Evolutionary conservation across 305 asterid species (phyloP), one percentile per base, ranked within the genome.

Genomic region (Fraxinus angustifolia): DNA sequence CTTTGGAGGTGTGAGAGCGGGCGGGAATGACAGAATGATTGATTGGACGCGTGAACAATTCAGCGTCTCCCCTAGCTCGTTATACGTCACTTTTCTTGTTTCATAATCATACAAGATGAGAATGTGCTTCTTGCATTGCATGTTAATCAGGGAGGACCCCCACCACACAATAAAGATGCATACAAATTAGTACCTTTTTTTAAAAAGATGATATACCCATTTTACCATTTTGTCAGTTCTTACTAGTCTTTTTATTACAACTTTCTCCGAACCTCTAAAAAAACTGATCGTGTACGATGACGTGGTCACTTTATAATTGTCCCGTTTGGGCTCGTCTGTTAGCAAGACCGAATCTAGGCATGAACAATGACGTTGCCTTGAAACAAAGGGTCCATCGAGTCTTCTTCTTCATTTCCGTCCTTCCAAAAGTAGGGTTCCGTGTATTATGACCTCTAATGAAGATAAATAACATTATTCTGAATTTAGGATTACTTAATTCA

Each of bases 1-100:
- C 84, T 80, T 81, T 86, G 78, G 86, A 65, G 16, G 11, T 60
- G 16, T 4, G 16, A 0, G 5, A 2, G 31, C 0, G 73, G 38
- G 8, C 7, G 17, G 6, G 8, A 30, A 67, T 28, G 73, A 67
- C 19, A 4, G 1, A 67, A 28, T 67, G 73, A 67, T 67, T 28
- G 73, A 67, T 67, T 67, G 73, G 14, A 65, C 35, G 73, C 14
- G 17, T 26, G 17, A 67, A 28, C 36, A 14, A 68, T 28, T 28
- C 74, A 30, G 2, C 40, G 3, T n/a, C 2, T 58, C 31, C 31
- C 23, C 1, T 6, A 17, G 1, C 36, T 35, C 36, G 12, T 26
- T 67, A 65, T 19, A 28, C 16, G 38, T 67, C 73, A 4, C 35
- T 8, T 28, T 28, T 67, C 38, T 31, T 28, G 10, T 68, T 68